Evolutionary conservation across 1,284 basidiomycete species (phyloP).

Genomic region (Ustilago cynodontis): DNA sequence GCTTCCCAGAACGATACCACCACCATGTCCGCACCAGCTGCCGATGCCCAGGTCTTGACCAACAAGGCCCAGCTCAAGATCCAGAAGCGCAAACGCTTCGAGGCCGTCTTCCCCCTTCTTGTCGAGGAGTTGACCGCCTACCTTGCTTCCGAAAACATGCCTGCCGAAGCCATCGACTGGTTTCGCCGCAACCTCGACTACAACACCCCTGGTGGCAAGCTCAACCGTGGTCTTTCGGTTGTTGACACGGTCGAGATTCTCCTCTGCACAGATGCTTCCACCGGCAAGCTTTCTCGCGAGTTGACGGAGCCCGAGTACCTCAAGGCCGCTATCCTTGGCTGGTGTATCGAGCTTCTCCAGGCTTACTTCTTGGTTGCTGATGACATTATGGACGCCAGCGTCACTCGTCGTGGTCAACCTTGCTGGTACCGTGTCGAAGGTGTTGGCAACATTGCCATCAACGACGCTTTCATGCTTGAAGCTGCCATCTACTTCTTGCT

Average conservation of each 20-base stretch:
- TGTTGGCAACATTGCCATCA: conserved; percentile 90
- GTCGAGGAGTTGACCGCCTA: conserved; percentile 76
- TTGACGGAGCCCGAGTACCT: conserved; percentile 78
- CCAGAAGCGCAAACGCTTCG: conserved; percentile 71
- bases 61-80: conserved; percentile 64
- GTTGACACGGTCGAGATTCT: conserved; percentile 93
- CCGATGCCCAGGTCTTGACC: conserved; percentile 39
- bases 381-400: conserved; percentile 95
- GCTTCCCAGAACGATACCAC: not conserved
- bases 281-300: conserved; percentile 72
- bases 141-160: conserved; percentile 76
- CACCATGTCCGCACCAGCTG: conserved; percentile 32
- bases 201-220: conserved; percentile 95
- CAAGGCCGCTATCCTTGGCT: conserved; percentile 89
- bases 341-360: conserved; percentile 98
- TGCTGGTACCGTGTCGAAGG: conserved; percentile 82
- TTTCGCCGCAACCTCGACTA: conserved; percentile 81
- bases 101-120: conserved; percentile 74
- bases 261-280: conserved; percentile 74
- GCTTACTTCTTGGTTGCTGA: conserved; percentile 97
- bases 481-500: conserved; percentile 90
- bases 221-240: conserved; percentile 94
- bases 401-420: conserved; percentile 96
- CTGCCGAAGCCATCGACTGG: conserved; percentile 85
- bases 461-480: conserved; percentile 97